Conservation (phyloP, 139 green algal genomes). For the Volvox africanus region DNA sequence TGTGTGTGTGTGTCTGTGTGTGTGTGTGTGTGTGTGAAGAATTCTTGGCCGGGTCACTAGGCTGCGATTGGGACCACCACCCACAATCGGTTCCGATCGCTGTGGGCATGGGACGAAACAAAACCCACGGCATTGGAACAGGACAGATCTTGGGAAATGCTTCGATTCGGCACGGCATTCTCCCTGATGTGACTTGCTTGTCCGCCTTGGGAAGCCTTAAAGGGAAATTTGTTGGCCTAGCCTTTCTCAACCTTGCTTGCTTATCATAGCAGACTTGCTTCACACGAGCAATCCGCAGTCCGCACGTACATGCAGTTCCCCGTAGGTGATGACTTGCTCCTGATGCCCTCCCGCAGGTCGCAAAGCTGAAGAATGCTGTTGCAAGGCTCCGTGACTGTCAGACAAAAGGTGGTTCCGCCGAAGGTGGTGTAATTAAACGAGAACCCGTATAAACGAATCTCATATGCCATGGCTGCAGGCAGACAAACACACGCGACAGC, state of each 20-base stretch:
- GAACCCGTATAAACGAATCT: background rate
- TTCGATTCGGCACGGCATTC: background rate
- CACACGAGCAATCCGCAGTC: too few species aligned
- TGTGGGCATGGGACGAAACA: too few species aligned
- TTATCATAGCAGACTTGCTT: background rate
- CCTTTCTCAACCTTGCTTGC: background rate
- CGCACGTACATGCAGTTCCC: slow-evolving; percentile 6
- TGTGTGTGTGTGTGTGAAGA: too few species aligned
- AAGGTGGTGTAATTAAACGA: background rate
- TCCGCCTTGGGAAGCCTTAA: too few species aligned
- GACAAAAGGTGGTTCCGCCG: background rate
- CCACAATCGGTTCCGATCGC: too few species aligned
- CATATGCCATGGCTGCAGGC: background rate
- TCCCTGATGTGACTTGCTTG: background rate
- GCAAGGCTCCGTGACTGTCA: background rate
- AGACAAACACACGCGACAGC: too few species aligned
- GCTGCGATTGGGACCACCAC: too few species aligned
- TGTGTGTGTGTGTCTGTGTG: too few species aligned
- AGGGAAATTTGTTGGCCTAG: background rate
- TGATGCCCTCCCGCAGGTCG: background rate
- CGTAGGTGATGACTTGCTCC: background rate
- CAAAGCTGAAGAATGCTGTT: background rate
- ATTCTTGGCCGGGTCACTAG: too few species aligned
- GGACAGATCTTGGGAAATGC: background rate
- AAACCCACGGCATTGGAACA: background rate